Evolutionary conservation across 225 moss, liverwort and hornwort species (phyloP).

Genomic region (Physcomitrellopsis africana): DNA sequence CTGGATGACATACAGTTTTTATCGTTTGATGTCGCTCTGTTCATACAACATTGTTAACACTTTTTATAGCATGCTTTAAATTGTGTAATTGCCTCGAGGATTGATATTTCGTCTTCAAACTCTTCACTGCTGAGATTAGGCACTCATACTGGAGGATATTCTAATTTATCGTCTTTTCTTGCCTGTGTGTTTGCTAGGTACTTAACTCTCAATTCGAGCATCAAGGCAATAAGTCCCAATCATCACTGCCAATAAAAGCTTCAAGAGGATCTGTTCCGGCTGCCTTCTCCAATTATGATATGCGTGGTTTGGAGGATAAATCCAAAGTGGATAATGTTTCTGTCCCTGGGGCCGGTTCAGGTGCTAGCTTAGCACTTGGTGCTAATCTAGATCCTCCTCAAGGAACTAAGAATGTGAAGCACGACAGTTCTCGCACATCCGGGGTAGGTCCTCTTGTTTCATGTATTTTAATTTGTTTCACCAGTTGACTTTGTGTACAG

Average conservation of each 20-base stretch:
- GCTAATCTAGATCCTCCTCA: slow-evolving; percentile 30
- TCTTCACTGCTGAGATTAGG: neutral
- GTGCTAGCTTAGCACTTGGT: slow-evolving; percentile 27
- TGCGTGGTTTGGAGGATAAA: slow-evolving; percentile 13
- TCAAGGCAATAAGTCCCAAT: slow-evolving; percentile 28
- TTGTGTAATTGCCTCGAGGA: neutral
- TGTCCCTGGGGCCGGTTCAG: slow-evolving; percentile 27
- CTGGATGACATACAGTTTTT: neutral
- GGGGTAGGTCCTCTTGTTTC: slow-evolving; percentile 30
- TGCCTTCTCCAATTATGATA: slow-evolving; percentile 26
- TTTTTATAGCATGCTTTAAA: neutral
- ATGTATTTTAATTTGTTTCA: slow-evolving; percentile 8
- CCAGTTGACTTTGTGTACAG: slow-evolving; percentile 12
- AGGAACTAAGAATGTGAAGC: slow-evolving; percentile 29
- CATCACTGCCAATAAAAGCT: slow-evolving; percentile 29
- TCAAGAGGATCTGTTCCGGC: slow-evolving; percentile 22
- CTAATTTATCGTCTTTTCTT: slow-evolving; percentile 6
- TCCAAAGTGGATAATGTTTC: slow-evolving; percentile 26
- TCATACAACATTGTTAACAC: neutral
- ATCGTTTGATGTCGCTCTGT: neutral
- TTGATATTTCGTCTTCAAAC: slow-evolving; percentile 11
- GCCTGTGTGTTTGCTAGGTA: slow-evolving; percentile 29
- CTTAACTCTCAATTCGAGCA: slow-evolving; percentile 24
- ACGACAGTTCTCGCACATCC: slow-evolving; percentile 22
- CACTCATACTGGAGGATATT: slow-evolving; percentile 4